phyloP scores from a whole-genome alignment of 164 flowering plant genomes.

The Cinnamomum chago region DNA sequence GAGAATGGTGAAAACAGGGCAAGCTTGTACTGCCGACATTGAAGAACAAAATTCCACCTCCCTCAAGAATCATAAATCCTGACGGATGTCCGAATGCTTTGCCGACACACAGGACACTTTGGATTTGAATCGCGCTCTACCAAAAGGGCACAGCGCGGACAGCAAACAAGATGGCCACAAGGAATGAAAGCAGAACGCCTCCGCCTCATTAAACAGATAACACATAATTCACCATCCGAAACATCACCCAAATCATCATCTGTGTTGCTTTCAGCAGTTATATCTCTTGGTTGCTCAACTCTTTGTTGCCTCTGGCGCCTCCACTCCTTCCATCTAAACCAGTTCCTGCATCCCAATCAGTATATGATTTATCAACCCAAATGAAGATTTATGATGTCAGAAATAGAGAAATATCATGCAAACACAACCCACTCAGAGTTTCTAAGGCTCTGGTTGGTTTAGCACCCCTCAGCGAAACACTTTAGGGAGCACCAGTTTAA shows the following conservation, averaged over 20 bases:
- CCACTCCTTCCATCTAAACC: slow-evolving; percentile 74
- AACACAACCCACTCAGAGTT: background rate
- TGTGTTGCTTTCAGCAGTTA: slow-evolving; percentile 9
- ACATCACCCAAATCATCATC: slow-evolving; percentile 43
- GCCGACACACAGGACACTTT: slow-evolving; percentile 85
- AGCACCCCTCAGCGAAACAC: background rate
- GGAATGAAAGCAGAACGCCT: slow-evolving; percentile 75
- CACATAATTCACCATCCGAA: slow-evolving; percentile 76
- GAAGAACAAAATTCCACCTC: background rate
- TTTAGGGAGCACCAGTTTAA: too few species aligned
- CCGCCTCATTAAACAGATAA: slow-evolving; percentile 69
- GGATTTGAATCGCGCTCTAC: slow-evolving; percentile 63
- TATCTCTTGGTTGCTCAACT: slow-evolving; percentile 12
- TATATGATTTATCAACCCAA: background rate
- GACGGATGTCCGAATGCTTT: slow-evolving; percentile 51
- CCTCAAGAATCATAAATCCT: slow-evolving; percentile 57
- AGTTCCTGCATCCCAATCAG: slow-evolving; percentile 47
- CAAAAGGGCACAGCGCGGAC: slow-evolving; percentile 61
- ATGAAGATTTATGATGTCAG: background rate
- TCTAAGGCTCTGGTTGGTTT: background rate
- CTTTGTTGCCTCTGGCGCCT: slow-evolving; percentile 36
- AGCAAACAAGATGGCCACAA: slow-evolving; percentile 91
- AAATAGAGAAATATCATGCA: background rate
- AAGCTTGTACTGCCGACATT: background rate
- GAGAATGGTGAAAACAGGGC: background rate